These are phyloP conservation scores for Vachellia collinsii DNA, from an alignment of 306 rosid genomes.

Conservation along the genomic window DNA sequence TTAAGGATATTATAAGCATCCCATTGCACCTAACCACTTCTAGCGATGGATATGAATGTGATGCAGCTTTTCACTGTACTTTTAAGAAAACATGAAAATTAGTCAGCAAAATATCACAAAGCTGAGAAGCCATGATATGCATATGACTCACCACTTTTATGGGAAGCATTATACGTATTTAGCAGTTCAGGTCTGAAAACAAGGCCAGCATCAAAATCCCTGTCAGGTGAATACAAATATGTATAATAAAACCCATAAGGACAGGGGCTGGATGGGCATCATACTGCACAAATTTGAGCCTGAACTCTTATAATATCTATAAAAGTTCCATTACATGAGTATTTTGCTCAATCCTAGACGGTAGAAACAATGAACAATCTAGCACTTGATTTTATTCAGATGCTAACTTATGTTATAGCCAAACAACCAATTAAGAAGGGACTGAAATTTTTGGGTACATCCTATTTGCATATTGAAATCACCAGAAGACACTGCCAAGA, in stretches of 20 bases:
- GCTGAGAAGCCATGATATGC: neutral
- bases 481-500: neutral
- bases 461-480: neutral
- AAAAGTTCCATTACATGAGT: neutral
- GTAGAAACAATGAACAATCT: neutral
- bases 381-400: neutral
- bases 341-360: neutral
- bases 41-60: neutral
- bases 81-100: neutral
- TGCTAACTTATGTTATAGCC: too few relatives aligned
- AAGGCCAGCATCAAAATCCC: neutral
- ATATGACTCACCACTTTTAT: neutral
- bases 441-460: too few relatives aligned
- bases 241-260: neutral
- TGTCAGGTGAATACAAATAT: neutral
- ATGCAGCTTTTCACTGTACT: neutral
- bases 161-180: neutral
- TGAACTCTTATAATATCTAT: neutral
- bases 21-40: constrained; percentile 50
- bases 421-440: too few relatives aligned
- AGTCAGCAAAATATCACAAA: neutral
- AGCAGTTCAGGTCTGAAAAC: neutral
- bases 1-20: too few relatives aligned
- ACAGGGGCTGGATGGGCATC: neutral
- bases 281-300: neutral